Evolutionary conservation across 306 rosid genomes (phyloP), one percentile per base, ranked within the genome.

Genomic region (Cucumis hystrix): DNA sequence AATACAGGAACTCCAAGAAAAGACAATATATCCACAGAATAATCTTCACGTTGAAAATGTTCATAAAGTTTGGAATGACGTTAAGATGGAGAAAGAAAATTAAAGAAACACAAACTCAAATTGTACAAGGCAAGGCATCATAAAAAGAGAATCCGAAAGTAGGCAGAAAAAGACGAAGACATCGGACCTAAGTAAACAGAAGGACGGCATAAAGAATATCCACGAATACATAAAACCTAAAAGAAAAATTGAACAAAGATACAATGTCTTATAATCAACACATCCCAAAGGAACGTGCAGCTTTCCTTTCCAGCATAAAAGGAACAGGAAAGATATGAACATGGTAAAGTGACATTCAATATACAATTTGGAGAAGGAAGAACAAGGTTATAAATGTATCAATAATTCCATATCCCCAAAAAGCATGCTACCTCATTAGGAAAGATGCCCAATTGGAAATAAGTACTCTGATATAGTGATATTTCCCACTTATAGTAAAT

Each of bases 81-180:
- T 52, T 65, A 73, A 30, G 59, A 71, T 23, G 58, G 57, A 52
- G 14, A 73, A 73, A 28, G 43, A 28, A 23, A 72, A 28, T 51
- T 30, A 73, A 54, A 73, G 8, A 16, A 73, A 33, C 62, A 51
- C 77, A 73, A 73, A 51, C 30, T 28, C 62, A 47, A 73, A 73
- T 51, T 10, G 63, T 73, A 51, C 28, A 52, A 75, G 77, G 41
- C 28, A 52, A 75, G 77, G 41, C 71, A 68, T 40, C 18, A 79
- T 51, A 49, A 15, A 52, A 79, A 62, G 67, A 51, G 61, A 65
- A 7, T 75, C 33, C 57, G 25, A 75, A 70, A 82, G 47, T 75
- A 30, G 37, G 63, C 35, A 30, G 5, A 52, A 54, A 70, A 52
- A 30, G 58, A 30, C 5, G 15, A 49, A 72, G 43, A 51, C 23